Conservation (phyloP, 805 yeast species). For the Nakazawaea peltata region DNA sequence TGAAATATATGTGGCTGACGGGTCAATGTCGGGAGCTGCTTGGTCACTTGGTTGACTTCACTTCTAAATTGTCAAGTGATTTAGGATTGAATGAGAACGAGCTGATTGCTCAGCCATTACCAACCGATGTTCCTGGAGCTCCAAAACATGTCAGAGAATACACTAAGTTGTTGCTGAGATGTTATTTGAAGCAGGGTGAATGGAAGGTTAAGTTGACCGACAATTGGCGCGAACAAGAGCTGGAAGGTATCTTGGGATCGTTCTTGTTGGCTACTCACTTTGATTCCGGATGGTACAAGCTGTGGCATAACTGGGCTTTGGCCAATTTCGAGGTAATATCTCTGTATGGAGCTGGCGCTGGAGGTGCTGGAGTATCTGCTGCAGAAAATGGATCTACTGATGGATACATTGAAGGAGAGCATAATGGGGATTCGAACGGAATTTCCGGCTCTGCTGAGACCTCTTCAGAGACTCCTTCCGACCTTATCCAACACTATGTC, state of each 20-base stretch:
- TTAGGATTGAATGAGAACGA: conserved; percentile 82
- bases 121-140: conserved; percentile 62
- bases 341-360: conserved; percentile 25
- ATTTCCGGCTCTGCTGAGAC: conserved; percentile 8
- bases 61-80: conserved; percentile 84
- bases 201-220: conserved; percentile 85
- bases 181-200: conserved; percentile 96
- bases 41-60: conserved; percentile 78
- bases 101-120: conserved; percentile 78
- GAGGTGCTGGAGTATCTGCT: neutral
- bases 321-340: conserved; percentile 96
- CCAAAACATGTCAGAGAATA: conserved; percentile 74
- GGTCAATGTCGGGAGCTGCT: conserved; percentile 86
- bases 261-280: conserved; percentile 92
- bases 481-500: conserved; percentile 75
- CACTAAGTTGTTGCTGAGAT: conserved; percentile 81
- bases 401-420: neutral
- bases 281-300: conserved; percentile 91
- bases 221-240: conserved; percentile 69
- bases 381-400: neutral
- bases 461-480: conserved; percentile 29
- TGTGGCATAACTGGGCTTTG: conserved; percentile 99
- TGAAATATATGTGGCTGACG: conserved; percentile 95
- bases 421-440: too few species aligned
- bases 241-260: conserved; percentile 81